These are phyloP conservation scores for Aspergillus egyptiacus DNA, from an alignment of 495 filamentous ascomycete species.

Conservation along the genomic window DNA sequence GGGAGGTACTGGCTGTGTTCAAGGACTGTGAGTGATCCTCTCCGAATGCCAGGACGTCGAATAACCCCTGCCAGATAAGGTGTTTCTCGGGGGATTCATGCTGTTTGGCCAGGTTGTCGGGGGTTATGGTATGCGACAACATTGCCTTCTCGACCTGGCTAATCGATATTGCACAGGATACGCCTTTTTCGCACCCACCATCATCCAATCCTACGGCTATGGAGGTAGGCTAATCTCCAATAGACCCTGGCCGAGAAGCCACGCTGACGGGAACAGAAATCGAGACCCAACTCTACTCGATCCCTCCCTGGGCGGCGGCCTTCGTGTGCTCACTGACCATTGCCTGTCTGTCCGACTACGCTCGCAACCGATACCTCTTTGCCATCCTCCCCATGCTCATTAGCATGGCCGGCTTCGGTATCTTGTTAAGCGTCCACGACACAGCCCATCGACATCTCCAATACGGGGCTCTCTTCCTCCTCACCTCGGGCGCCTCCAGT, in stretches of 20 bases:
- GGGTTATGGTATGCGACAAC: constrained; percentile 58
- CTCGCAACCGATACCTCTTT: constrained; percentile 71
- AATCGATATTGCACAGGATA: constrained; percentile 54
- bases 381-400: constrained; percentile 52
- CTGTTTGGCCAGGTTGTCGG: constrained; percentile 79
- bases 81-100: constrained; percentile 77
- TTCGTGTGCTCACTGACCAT: constrained; percentile 69
- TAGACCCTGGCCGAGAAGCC: constrained; percentile 6
- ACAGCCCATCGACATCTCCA: constrained; percentile 48
- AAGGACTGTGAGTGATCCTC: constrained; percentile 56
- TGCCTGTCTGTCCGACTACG: constrained; percentile 60
- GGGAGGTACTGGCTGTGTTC: constrained; percentile 64
- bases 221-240: constrained; percentile 19
- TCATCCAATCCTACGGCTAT: constrained; percentile 62
- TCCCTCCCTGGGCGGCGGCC: constrained; percentile 75
- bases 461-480: constrained; percentile 64
- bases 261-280: constrained; percentile 39
- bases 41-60: neutral
- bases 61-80: constrained; percentile 42
- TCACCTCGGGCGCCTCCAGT: constrained; percentile 48
- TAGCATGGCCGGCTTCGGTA: constrained; percentile 57
- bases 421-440: constrained; percentile 55
- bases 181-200: constrained; percentile 72
- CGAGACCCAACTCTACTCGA: constrained; percentile 69
- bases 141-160: constrained; percentile 53